Percentiles rank a stretch among this genome's conserved stretches.
phyloP scores from a whole-genome alignment of 176 grass and related monocot species.

The Thalia dealbata region DNA sequence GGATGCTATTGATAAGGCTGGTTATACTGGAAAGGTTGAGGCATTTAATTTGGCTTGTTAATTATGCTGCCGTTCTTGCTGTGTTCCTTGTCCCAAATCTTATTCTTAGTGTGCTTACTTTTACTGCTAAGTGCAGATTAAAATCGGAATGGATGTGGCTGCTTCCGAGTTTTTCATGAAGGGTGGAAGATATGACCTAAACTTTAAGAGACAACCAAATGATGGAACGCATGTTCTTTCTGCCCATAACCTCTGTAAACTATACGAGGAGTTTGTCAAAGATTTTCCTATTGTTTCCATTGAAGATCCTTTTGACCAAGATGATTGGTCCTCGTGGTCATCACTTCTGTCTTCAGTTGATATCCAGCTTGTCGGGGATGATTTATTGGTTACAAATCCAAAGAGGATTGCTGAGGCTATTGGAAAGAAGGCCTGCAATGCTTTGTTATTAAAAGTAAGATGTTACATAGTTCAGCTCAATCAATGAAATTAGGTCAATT shows the following conservation, averaged over 20 bases:
- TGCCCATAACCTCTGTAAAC: slow-evolving; percentile 48
- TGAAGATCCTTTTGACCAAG: slow-evolving; percentile 98
- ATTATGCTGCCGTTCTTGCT: neutral
- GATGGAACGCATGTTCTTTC: slow-evolving; percentile 55
- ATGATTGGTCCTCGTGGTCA: slow-evolving; percentile 89
- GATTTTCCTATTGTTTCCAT: slow-evolving; percentile 98
- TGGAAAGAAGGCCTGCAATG: slow-evolving; percentile 87
- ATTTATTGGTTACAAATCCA: slow-evolving; percentile 95
- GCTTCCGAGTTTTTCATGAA: slow-evolving; percentile 95
- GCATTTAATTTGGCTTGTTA: neutral
- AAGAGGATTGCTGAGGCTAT: slow-evolving; percentile 82
- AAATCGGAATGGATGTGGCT: slow-evolving; percentile 98
- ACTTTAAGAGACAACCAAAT: slow-evolving; percentile 97
- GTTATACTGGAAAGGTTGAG: slow-evolving; percentile 70
- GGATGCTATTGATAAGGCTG: slow-evolving; percentile 91
- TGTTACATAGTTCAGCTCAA: neutral
- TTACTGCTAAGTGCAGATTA: slow-evolving; percentile 46
- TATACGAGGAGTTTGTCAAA: slow-evolving; percentile 75
- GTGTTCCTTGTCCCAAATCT: neutral
- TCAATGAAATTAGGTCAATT: neutral
- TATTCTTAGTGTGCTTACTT: neutral
- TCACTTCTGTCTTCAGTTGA: slow-evolving; percentile 68
- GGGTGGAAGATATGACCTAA: slow-evolving; percentile 68
- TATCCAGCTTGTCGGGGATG: slow-evolving; percentile 92
- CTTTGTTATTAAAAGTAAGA: slow-evolving; percentile 73